Evolutionary conservation across 139 green algal species (phyloP).

Genomic region (Chlorella sp.): DNA sequence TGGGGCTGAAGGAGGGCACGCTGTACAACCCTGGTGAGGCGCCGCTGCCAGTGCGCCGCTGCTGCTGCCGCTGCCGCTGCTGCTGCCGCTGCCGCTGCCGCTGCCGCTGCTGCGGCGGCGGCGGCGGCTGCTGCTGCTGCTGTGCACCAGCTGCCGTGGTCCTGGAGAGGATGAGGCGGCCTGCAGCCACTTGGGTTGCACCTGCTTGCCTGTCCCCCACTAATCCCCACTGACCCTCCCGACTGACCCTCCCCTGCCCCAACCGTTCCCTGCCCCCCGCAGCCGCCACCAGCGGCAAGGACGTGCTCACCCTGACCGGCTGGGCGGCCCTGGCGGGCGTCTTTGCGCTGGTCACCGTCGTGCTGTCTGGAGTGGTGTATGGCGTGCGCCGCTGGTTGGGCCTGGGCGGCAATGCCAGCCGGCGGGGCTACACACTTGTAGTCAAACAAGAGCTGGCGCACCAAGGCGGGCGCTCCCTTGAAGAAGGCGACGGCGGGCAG

Average conservation of each 20-base stretch:
- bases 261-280: background rate
- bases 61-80: too few relatives aligned
- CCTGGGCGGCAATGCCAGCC: background rate
- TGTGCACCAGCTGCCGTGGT: too few relatives aligned
- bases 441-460: conserved; percentile 13
- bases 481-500: background rate
- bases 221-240: background rate
- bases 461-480: too few relatives aligned
- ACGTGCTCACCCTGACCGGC: conserved; percentile 14
- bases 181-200: too few relatives aligned
- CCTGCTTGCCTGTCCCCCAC: background rate
- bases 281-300: background rate
- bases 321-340: conserved; percentile 25
- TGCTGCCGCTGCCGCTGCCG: too few relatives aligned
- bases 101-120: too few relatives aligned
- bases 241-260: too few relatives aligned
- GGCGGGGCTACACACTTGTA: conserved; percentile 8
- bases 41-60: too few relatives aligned
- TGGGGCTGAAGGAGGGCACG: conserved; percentile 26
- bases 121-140: too few relatives aligned
- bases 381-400: background rate
- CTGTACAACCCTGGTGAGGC: conserved; percentile 25
- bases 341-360: background rate
- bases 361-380: background rate
- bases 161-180: too few relatives aligned